phyloP scores from a whole-genome alignment of 2,329 filamentous ascomycete species.

The Ophiosphaerella korrae region DNA sequence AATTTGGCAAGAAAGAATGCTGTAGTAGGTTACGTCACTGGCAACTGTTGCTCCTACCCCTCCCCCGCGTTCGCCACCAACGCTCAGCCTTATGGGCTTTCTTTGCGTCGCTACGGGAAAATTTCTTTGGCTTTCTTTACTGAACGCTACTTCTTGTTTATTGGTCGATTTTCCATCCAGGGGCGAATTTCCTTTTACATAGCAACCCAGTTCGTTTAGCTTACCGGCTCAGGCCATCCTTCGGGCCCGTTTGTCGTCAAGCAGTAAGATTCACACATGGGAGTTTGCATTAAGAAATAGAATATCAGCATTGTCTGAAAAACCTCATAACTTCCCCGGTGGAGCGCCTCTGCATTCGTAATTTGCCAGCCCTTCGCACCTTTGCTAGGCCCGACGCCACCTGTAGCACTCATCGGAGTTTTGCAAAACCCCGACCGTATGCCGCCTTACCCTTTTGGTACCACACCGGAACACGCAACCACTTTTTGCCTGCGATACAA shows the following conservation, averaged over 20 bases:
- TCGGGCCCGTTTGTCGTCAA: background rate
- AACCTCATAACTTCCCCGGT: too few species aligned
- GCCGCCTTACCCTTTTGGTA: conserved; percentile 13
- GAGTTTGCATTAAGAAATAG: background rate
- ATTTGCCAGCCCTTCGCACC: background rate
- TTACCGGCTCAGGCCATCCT: conserved; percentile 1
- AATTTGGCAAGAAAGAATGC: conserved; percentile 22
- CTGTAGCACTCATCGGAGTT: conserved; percentile 29
- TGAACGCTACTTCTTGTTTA: too few species aligned
- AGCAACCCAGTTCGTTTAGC: background rate
- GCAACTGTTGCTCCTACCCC: conserved; percentile 29
- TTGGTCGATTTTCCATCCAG: too few species aligned
- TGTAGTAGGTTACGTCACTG: conserved; percentile 22
- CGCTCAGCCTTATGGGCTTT: conserved; percentile 1
- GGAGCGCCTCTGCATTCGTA: background rate
- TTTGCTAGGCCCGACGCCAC: conserved; percentile 10
- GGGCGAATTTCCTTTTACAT: too few species aligned
- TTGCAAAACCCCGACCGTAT: conserved; percentile 17
- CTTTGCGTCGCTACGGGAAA: too few species aligned
- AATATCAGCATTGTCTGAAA: too few species aligned
- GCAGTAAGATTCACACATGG: background rate
- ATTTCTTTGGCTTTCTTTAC: too few species aligned
- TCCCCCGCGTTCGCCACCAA: conserved; percentile 27
- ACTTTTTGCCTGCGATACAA: conserved; percentile 24
- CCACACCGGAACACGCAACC: conserved; percentile 31